Evolutionary conservation across 441 rosid species (phyloP).

Genomic region (Mallotus japonicus): DNA sequence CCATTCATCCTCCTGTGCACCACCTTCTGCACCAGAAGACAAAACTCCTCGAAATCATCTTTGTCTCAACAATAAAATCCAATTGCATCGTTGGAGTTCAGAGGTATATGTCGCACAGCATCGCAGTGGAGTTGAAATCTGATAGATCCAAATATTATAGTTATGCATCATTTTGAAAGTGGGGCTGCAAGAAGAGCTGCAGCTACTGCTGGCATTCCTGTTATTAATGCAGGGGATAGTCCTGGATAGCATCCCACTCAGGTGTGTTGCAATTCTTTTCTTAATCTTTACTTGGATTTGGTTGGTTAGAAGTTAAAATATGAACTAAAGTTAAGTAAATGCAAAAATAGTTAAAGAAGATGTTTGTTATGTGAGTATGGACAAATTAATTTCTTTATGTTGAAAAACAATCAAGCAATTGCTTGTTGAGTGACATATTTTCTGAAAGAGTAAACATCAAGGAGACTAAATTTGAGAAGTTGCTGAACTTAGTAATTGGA

Average conservation of each 20-base stretch:
- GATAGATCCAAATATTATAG: slow-evolving; percentile 85
- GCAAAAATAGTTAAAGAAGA: not conserved
- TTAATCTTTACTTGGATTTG: not conserved
- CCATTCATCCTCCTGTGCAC: slow-evolving; percentile 64
- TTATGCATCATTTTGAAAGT: slow-evolving; percentile 94
- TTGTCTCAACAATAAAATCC: no score
- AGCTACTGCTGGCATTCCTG: slow-evolving; percentile 73
- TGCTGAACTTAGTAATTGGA: not conserved
- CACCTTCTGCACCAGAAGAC: slow-evolving; percentile 29
- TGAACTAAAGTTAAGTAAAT: not conserved
- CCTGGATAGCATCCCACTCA: slow-evolving; percentile 99
- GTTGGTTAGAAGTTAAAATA: not conserved
- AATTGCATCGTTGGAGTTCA: no score
- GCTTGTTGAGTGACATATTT: not conserved
- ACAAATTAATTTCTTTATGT: not conserved
- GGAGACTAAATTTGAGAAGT: not conserved
- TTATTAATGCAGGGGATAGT: slow-evolving; percentile 97
- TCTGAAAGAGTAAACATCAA: not conserved
- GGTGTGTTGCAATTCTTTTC: slow-evolving; percentile 38
- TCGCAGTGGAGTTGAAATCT: no score
- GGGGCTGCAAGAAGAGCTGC: slow-evolving; percentile 97
- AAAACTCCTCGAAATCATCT: no score
- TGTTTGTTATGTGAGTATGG: not conserved
- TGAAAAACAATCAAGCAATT: not conserved
- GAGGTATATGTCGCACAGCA: no score